A percentile compares a stretch with the other conserved stretches of the same genome.
Conservation (phyloP, 768 basidiomycete genomes). For the Crucibulum laeve region DNA sequence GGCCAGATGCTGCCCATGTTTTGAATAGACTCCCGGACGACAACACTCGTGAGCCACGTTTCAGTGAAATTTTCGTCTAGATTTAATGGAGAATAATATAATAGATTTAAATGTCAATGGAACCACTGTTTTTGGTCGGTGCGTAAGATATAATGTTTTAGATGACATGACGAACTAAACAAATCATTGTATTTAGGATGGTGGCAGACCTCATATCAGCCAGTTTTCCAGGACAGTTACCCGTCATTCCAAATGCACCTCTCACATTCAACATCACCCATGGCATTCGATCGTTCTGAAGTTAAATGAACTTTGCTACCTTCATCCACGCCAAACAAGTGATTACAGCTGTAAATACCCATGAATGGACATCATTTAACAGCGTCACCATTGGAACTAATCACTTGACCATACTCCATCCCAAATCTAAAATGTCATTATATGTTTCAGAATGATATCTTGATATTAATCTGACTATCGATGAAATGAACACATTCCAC, state of each 20-base stretch:
- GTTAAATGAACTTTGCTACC: no score
- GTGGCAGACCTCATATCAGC: constrained; percentile 29
- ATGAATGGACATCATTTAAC: no score
- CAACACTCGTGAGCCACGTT: constrained; percentile 26
- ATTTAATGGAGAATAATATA: background rate
- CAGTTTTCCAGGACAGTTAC: constrained; percentile 29
- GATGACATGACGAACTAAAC: background rate
- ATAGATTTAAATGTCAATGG: constrained; percentile 33
- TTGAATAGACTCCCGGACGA: constrained; percentile 34
- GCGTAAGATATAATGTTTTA: background rate
- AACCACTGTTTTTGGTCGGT: constrained; percentile 37
- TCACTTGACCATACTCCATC: no score
- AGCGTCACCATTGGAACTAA: no score
- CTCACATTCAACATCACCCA: constrained; percentile 32
- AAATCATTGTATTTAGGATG: constrained; percentile 22
- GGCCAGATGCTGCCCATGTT: constrained; percentile 31
- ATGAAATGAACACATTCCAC: no score
- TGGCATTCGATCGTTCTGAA: constrained; percentile 33
- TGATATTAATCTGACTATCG: no score
- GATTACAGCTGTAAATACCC: no score
- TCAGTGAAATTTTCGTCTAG: constrained; percentile 3
- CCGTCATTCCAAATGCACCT: constrained; percentile 28
- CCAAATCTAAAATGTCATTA: no score
- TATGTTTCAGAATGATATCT: no score
- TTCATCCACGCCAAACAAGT: no score